A percentile compares a stretch with the other conserved stretches of the same genome.
These are phyloP conservation scores for Ophiostoma australiae DNA, from an alignment of 2,329 filamentous ascomycete species.

Conservation along the genomic window DNA sequence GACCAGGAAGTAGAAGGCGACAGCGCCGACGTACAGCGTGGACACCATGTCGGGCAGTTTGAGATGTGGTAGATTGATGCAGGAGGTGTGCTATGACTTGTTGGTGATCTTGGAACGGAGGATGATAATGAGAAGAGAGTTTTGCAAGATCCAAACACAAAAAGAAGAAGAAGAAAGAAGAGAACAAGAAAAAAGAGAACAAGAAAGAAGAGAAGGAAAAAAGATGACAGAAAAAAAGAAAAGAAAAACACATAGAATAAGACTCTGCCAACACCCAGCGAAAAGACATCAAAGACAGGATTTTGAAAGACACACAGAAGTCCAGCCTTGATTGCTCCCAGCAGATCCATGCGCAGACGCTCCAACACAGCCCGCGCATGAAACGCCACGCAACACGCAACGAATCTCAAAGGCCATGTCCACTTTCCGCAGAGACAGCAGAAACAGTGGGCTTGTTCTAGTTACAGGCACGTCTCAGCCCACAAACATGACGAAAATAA, in stretches of 20 bases:
- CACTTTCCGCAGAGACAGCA: not conserved
- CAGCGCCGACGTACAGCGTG: not conserved
- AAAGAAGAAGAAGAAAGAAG: not conserved
- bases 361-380: not conserved
- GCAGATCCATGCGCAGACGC: not conserved
- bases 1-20: conserved; percentile 6
- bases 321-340: not conserved
- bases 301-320: not conserved
- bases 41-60: not conserved
- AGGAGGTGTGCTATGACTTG: not conserved
- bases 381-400: conserved; percentile 1
- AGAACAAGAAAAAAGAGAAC: not conserved
- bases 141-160: not conserved
- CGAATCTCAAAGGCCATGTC: not conserved
- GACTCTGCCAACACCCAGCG: not conserved
- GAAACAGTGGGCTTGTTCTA: not conserved
- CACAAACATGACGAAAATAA: not conserved
- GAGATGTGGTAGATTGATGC: not conserved
- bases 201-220: not conserved
- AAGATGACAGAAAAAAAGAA: not conserved
- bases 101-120: not conserved
- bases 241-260: not conserved
- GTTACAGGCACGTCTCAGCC: not conserved
- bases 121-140: not conserved
- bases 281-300: not conserved